A percentile compares a stretch with the other conserved stretches of the same genome.
Conservation (phyloP, 768 basidiomycete genomes). For the Pleurotus sapidus region DNA sequence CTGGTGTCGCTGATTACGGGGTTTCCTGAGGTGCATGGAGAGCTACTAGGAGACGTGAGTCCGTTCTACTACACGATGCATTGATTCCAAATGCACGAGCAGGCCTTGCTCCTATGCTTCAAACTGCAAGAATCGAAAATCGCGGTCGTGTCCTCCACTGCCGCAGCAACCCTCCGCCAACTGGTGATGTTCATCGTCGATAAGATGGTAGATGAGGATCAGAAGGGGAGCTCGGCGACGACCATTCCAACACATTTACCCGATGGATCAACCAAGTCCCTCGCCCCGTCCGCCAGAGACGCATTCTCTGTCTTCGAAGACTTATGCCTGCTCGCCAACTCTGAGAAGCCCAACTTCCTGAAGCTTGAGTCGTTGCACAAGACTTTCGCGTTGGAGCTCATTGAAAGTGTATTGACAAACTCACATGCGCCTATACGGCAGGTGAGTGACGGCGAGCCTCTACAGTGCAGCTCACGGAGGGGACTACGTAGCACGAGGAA, state of each 20-base stretch:
- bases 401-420: slow-evolving; percentile 94
- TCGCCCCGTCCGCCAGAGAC: slow-evolving; percentile 80
- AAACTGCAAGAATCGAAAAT: slow-evolving; percentile 94
- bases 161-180: slow-evolving; percentile 93
- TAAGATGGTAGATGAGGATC: slow-evolving; percentile 83
- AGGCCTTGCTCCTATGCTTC: slow-evolving; percentile 94
- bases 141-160: slow-evolving; percentile 95
- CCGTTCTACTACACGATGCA: background rate
- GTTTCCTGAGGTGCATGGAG: slow-evolving; percentile 78
- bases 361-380: slow-evolving; percentile 81
- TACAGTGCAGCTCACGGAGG: too few relatives aligned
- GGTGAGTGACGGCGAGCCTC: slow-evolving; percentile 34
- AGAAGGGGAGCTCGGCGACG: slow-evolving; percentile 31
- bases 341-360: slow-evolving; percentile 77
- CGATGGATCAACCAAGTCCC: slow-evolving; percentile 56
- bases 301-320: slow-evolving; percentile 91
- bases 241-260: slow-evolving; percentile 54
- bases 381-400: slow-evolving; percentile 95
- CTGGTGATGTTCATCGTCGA: slow-evolving; percentile 98
- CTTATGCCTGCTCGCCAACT: slow-evolving; percentile 83
- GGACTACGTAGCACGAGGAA: slow-evolving; percentile 61
- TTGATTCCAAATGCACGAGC: slow-evolving; percentile 5
- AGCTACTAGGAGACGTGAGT: slow-evolving; percentile 77
- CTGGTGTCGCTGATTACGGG: slow-evolving; percentile 89
- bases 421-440: slow-evolving; percentile 84